phyloP scores from a whole-genome alignment of 2,329 filamentous ascomycete genomes.

The Penicillium verrucosum region DNA sequence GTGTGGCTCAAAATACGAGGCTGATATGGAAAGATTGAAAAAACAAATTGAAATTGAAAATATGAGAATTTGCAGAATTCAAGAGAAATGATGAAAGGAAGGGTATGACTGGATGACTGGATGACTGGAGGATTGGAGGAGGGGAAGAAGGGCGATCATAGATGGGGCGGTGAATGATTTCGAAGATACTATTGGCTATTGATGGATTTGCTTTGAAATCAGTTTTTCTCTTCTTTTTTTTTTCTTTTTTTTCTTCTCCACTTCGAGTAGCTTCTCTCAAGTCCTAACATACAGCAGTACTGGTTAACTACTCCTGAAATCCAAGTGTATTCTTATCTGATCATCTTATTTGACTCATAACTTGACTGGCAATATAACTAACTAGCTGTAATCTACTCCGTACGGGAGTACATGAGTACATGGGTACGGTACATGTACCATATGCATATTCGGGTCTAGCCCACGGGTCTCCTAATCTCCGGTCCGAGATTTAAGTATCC shows the following conservation, averaged over 20 bases:
- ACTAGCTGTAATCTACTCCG: too few species aligned
- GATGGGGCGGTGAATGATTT: constrained; percentile 7
- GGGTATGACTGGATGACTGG: neutral
- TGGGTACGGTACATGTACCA: too few species aligned
- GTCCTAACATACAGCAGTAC: neutral
- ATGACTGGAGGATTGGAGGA: neutral
- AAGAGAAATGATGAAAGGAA: constrained; percentile 3
- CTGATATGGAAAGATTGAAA: neutral
- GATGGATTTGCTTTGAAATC: constrained; percentile 6
- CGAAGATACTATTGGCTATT: constrained; percentile 9
- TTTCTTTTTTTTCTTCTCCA: neutral
- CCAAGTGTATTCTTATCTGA: neutral
- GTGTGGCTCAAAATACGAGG: constrained; percentile 8
- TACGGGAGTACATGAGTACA: too few species aligned
- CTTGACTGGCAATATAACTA: neutral
- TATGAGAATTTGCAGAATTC: neutral
- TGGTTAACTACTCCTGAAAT: neutral
- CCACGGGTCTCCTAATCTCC: neutral
- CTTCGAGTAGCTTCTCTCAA: neutral
- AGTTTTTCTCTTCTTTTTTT: neutral
- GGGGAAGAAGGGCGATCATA: constrained; percentile 10
- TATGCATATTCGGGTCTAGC: neutral
- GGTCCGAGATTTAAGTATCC: neutral
- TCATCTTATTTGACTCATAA: too few species aligned
- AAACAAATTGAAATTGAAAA: neutral